A percentile compares a stretch with the other conserved stretches of the same genome.
phyloP scores from a whole-genome alignment of 305 asterid species.

The Ruellia speciosa region DNA sequence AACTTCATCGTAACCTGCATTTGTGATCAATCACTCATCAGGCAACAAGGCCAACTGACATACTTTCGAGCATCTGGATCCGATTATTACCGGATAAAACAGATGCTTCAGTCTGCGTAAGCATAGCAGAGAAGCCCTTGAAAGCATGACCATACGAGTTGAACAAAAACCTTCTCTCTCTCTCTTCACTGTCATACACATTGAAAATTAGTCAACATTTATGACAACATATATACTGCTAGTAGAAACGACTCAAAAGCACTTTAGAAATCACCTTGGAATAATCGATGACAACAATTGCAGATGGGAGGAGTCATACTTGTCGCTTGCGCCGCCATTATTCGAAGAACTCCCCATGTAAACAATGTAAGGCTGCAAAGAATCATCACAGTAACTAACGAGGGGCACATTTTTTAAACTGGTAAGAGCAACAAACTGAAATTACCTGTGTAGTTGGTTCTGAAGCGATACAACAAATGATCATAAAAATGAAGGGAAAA shows the following conservation, averaged over 20 bases:
- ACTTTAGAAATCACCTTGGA: constrained; percentile 34
- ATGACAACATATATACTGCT: not conserved
- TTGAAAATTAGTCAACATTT: no score
- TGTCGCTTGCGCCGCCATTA: constrained; percentile 15
- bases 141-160: constrained; percentile 53
- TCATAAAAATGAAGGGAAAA: constrained; percentile 18
- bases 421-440: not conserved
- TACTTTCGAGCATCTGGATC: not conserved
- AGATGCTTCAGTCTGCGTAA: constrained; percentile 56
- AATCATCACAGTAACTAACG: not conserved
- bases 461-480: constrained; percentile 20
- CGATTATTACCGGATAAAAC: constrained; percentile 37
- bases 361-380: constrained; percentile 57
- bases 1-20: constrained; percentile 43
- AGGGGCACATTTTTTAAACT: not conserved
- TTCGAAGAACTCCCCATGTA: constrained; percentile 61
- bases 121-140: constrained; percentile 64
- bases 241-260: not conserved
- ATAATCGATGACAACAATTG: constrained; percentile 44
- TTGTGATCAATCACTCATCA: not conserved
- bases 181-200: constrained; percentile 38
- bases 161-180: constrained; percentile 29
- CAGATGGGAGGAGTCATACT: constrained; percentile 31
- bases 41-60: not conserved
- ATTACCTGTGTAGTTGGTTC: constrained; percentile 32